Percentiles rank a stretch among this genome's conserved stretches.
Conservation (phyloP, 192 early-diverging fungal genomes). For the Allomyces javanicus region DNA sequence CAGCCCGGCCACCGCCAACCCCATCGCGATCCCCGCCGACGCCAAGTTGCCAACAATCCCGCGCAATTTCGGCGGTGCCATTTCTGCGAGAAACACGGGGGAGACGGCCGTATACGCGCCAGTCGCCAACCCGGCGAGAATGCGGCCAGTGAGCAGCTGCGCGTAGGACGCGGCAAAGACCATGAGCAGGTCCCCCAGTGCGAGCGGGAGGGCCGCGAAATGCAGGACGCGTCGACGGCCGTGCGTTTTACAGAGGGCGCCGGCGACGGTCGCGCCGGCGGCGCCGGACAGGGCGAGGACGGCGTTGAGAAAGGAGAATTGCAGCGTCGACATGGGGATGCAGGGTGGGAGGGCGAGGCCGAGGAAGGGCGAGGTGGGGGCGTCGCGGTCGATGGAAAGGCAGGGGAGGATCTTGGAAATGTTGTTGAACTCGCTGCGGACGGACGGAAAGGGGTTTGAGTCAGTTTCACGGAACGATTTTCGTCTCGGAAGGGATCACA, state of each 20-base stretch:
- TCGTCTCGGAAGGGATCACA: too few species aligned
- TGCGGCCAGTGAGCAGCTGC: background rate
- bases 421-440: background rate
- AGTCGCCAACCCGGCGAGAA: background rate
- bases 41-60: background rate
- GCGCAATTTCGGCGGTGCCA: background rate
- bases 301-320: background rate
- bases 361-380: background rate
- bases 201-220: background rate
- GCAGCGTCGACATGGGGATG: background rate
- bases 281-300: background rate
- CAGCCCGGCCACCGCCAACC: background rate
- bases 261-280: background rate
- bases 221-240: background rate
- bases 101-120: background rate
- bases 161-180: background rate
- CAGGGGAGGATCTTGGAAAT: background rate
- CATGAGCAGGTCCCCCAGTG: background rate
- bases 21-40: background rate
- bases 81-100: background rate
- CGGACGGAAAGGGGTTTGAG: background rate
- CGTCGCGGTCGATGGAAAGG: background rate
- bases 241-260: background rate
- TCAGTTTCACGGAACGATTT: too few species aligned
- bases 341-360: background rate